Evolutionary conservation across 495 filamentous ascomycete species (phyloP).

Genomic region (Penicillium cosmopolitanum): DNA sequence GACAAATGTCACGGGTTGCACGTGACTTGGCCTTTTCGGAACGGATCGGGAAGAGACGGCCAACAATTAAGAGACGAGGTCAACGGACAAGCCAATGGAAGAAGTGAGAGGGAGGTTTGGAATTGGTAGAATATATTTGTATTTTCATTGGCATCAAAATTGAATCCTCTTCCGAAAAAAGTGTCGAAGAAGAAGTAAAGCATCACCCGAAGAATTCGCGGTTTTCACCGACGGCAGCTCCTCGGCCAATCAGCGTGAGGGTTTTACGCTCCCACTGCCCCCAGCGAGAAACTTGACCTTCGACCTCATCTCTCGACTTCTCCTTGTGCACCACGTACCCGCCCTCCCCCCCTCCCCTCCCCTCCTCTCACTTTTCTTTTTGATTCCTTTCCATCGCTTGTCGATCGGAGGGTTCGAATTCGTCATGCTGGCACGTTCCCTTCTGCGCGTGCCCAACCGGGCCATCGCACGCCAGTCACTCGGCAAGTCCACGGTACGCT

Average conservation of each 20-base stretch:
- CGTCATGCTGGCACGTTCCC: slow-evolving; percentile 84
- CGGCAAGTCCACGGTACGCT: slow-evolving; percentile 55
- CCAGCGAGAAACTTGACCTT: slow-evolving; percentile 48
- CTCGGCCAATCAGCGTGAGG: slow-evolving; percentile 44
- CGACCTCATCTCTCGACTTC: slow-evolving; percentile 44
- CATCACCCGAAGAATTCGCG: slow-evolving; percentile 36
- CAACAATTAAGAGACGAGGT: not conserved
- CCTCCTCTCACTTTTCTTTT: slow-evolving; percentile 34
- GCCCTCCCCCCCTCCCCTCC: slow-evolving; percentile 29
- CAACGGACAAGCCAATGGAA: not conserved
- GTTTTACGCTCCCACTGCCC: slow-evolving; percentile 46
- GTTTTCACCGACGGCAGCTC: slow-evolving; percentile 44
- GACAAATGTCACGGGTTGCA: too few species aligned
- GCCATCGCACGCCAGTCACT: slow-evolving; percentile 62
- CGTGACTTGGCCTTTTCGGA: too few species aligned
- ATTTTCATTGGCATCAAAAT: not conserved
- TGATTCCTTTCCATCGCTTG: slow-evolving; percentile 38
- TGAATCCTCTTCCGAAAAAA: not conserved
- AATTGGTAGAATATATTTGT: too few species aligned
- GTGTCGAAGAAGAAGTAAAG: not conserved
- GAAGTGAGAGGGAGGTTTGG: not conserved
- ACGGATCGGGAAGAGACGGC: not conserved
- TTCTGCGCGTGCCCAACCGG: slow-evolving; percentile 77
- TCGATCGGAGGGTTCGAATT: slow-evolving; percentile 48
- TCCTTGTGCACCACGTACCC: slow-evolving; percentile 34